A percentile compares a stretch with the other conserved stretches of the same genome.
Evolutionary conservation across 2,329 filamentous ascomycete species (phyloP).

Genomic region (Tympanopsis confertula): DNA sequence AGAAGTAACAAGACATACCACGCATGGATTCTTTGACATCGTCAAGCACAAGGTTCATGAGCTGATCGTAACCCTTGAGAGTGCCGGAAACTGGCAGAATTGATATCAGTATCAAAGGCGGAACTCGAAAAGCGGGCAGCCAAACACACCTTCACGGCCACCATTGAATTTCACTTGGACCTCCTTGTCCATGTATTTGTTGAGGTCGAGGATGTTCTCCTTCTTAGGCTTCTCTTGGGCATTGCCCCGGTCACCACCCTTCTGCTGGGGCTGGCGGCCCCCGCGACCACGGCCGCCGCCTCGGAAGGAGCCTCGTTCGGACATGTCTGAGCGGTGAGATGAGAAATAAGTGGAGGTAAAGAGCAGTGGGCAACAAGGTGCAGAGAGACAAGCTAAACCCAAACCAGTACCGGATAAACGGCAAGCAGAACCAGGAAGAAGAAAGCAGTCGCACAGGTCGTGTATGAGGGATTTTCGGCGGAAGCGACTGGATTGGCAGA

Average conservation of each 20-base stretch:
- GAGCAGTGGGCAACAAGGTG: too few species aligned
- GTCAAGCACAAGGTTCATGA: conserved; percentile 96
- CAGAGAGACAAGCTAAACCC: too few species aligned
- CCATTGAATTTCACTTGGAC: conserved; percentile 95
- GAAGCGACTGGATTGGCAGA: too few species aligned
- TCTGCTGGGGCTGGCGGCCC: neutral
- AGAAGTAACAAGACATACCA: conserved; percentile 42
- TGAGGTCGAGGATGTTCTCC: conserved; percentile 92
- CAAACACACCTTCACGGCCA: conserved; percentile 66
- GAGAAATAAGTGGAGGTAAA: too few species aligned
- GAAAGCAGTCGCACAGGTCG: too few species aligned
- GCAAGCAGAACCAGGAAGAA: too few species aligned
- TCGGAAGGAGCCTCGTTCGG: conserved; percentile 1
- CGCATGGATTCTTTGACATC: conserved; percentile 82
- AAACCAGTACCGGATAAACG: too few species aligned
- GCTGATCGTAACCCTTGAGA: conserved; percentile 87
- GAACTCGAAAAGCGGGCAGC: neutral
- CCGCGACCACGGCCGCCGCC: neutral
- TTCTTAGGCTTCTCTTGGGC: conserved; percentile 77
- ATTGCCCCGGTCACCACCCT: neutral
- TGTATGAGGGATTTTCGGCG: too few species aligned
- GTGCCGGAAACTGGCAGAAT: conserved; percentile 61
- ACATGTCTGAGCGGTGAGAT: neutral
- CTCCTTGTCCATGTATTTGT: conserved; percentile 94
- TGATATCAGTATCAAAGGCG: neutral